A percentile compares a stretch with the other conserved stretches of the same genome.
Conservation (phyloP, 441 rosid species). For the Theobroma grandiflorum region DNA sequence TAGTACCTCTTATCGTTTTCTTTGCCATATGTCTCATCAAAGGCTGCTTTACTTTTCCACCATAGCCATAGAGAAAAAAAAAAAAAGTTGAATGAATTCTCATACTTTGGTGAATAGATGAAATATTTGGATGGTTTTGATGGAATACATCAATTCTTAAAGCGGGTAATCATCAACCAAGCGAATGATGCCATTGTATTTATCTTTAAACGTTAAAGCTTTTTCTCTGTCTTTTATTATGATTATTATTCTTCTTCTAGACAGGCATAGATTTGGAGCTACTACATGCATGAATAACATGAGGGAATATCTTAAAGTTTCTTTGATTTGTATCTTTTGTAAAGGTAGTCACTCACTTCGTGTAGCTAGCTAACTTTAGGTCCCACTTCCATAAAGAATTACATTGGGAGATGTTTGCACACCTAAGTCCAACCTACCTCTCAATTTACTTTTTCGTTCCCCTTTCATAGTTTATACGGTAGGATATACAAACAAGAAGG, state of each 20-base stretch:
- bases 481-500: neutral
- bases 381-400: constrained; percentile 16
- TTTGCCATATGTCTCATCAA: neutral
- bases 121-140: neutral
- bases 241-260: neutral
- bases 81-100: neutral
- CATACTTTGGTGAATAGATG: neutral
- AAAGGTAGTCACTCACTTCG: neutral
- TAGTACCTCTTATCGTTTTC: neutral
- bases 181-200: neutral
- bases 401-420: neutral
- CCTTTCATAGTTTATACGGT: neutral
- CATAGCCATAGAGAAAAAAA: neutral
- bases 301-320: constrained; percentile 15
- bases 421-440: constrained; percentile 4
- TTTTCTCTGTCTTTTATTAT: neutral
- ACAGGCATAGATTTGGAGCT: neutral
- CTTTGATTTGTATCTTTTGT: constrained; percentile 13
- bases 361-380: neutral
- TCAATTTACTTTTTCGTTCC: neutral
- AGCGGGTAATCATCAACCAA: neutral
- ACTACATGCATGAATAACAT: neutral
- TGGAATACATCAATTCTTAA: neutral
- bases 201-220: neutral
- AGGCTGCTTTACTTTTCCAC: neutral